Evolutionary conservation across 208 protist species (phyloP), one percentile per base, ranked within the genome.

Genomic region (Phytomonas sp.): DNA sequence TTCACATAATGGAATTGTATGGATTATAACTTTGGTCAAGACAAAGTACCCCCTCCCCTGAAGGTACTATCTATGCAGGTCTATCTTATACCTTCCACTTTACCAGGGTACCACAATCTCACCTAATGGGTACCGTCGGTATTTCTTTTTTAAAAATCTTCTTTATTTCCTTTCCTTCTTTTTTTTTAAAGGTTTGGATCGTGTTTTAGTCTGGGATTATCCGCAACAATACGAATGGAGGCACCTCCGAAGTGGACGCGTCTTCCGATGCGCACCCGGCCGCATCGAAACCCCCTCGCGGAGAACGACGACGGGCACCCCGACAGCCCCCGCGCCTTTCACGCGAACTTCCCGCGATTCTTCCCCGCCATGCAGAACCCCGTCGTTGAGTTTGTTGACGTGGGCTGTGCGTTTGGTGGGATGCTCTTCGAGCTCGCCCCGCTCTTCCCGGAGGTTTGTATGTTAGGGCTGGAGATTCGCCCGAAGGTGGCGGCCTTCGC

Each of bases 321-420:
- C 9, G 80, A 83, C 46, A 82, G 74, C 33, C 95, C 95, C 26
- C 77, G 67, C 40, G 81, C 85, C 46, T 83, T 97, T 29, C 66
- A 70, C n/a, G 51, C 68, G 68, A 77, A 78, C 17, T 79, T 83
- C 37, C 23, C 66, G 0, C 62, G 74, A 37, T 77, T 83, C 28
- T 95, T 84, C 66, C 81, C 77, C 3, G 51, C 32, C 40, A 74
- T 88, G 69, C 33, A n/a, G 0, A 74, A 90, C 60, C 73, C 74
- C 7, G 61, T 56, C 0, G 73, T 89, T 20, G 92, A 97, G 37
- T 85, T 98, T 75, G 83, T 96, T 23, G 98, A 99, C 72, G 84
- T 99, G 30, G 98, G 98, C 26, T 99, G 98, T 79, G 98, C 97
- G 8, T 99, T 98, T 76, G 98, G 98, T 60, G 98, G 98, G 2